Conservation (phyloP, 2,329 filamentous ascomycete genomes). For the Sporothrix euskadiensis region DNA sequence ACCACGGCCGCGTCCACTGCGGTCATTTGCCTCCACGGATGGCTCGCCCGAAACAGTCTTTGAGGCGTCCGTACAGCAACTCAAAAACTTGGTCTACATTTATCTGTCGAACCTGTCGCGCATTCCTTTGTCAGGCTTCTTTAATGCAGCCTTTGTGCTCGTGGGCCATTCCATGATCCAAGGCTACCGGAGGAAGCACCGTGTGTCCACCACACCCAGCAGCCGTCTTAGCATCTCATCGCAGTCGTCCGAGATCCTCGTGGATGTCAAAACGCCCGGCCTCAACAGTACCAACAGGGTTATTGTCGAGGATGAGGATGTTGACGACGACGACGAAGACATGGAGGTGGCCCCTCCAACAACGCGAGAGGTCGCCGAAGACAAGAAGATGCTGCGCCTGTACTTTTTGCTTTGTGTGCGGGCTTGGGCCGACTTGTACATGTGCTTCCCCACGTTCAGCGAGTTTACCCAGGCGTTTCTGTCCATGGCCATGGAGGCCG, state of each 20-base stretch:
- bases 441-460: conserved; percentile 34
- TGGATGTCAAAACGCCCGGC: not conserved
- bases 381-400: conserved; percentile 30
- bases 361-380: not conserved
- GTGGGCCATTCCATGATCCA: conserved; percentile 38
- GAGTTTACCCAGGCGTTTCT: conserved; percentile 36
- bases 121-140: conserved; percentile 33
- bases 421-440: conserved; percentile 35
- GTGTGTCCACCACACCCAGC: not conserved
- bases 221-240: not conserved
- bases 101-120: conserved; percentile 24
- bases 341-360: not conserved
- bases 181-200: conserved; percentile 16
- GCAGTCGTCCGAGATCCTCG: not conserved
- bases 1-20: not conserved
- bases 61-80: conserved; percentile 7
- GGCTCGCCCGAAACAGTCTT: conserved; percentile 9
- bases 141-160: conserved; percentile 38
- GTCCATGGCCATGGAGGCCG: conserved; percentile 34
- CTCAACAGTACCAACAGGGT: not conserved
- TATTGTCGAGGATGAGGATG: not conserved
- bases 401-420: conserved; percentile 38
- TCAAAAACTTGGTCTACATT: conserved; percentile 27
- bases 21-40: conserved; percentile 1
- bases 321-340: not conserved